Evolutionary conservation across 2,329 filamentous ascomycete species (phyloP), one percentile per base, ranked within the genome.

Genomic region (Cladophialophora bantiana): DNA sequence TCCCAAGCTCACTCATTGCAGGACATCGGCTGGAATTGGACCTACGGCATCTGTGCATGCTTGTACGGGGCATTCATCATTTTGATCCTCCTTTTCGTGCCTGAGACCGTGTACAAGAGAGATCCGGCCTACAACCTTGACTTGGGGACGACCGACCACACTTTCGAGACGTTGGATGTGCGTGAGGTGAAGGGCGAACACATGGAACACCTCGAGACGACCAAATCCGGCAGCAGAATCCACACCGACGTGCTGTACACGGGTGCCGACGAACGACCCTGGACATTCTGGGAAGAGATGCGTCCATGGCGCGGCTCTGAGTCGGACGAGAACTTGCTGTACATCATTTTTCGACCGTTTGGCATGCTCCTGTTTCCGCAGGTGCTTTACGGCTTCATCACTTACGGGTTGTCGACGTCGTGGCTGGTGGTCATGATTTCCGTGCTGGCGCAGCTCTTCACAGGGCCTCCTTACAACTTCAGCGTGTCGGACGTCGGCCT

Each of bases 331-430:
- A 64, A 69, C 42, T 45, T 72, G 36, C 57, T 75, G n/a, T 65
- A 60, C 12, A 73, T 76, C 57, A 72, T 76, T 10, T 57, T 75
- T 52, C 69, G 74, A 3, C 75, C 75, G 5, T 74, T 77, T 32
- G 74, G 72, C 50, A 76, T 76, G 74, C 68, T 77, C 13, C 66
- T 75, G 13, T 76, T 74, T 69, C 74, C 73, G 12, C 72, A 74
- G 20, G 69, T 76, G n/a, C 73, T 74, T 59, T 73, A 70, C n/a
- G 74, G 73, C 69, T 73, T 75, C 57, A 74, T 74, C 15, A 74
- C 74, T 54, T 73, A 66, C 58, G 66, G 66, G 13, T 36, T 68
- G 9, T 69, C 60, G 10, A 69, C 63, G 3, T 69, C 68, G 20
- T 67, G 62, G 65, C 35, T 67, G 40, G 61, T 76, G 7, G 74